These are phyloP conservation scores for Brachypodium distachyon DNA, from an alignment of 202 grass and related monocot genomes.

Conservation along the genomic window DNA sequence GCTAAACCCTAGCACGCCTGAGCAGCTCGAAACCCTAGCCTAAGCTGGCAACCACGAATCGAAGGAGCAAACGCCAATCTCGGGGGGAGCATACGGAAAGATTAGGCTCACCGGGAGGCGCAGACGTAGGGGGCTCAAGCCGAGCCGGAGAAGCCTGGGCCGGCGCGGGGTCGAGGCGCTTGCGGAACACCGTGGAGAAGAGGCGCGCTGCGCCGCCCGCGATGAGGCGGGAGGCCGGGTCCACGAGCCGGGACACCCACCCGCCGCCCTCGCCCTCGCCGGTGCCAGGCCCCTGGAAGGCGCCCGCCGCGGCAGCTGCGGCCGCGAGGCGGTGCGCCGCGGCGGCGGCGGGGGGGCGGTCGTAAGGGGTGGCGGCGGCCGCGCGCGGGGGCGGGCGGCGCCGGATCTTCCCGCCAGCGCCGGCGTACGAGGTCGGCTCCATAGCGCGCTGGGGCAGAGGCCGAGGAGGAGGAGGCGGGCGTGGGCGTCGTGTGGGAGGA, in stretches of 20 bases:
- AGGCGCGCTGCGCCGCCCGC: constrained; percentile 61
- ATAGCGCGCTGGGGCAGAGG: constrained; percentile 19
- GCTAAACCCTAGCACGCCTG: constrained; percentile 27
- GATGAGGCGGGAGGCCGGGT: constrained; percentile 78
- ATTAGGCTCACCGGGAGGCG: constrained; percentile 5
- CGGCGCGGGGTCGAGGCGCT: constrained; percentile 29
- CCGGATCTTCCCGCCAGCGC: constrained; percentile 56
- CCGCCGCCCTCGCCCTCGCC: constrained; percentile 8
- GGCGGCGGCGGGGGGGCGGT: constrained; percentile 27
- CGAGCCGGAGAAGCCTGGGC: not conserved
- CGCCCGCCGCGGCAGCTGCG: not conserved
- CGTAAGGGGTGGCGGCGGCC: constrained; percentile 46
- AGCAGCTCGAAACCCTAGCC: constrained; percentile 39
- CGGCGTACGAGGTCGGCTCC: constrained; percentile 39
- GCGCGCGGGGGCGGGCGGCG: constrained; percentile 19
- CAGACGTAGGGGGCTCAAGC: not conserved
- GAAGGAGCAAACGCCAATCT: not conserved
- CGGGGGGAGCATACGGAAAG: not conserved
- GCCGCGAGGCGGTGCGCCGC: constrained; percentile 22
- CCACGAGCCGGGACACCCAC: constrained; percentile 67
- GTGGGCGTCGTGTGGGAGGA: not conserved
- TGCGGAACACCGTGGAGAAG: constrained; percentile 76
- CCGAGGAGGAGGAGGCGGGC: not conserved
- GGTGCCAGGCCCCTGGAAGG: not conserved
- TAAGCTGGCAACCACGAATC: not conserved